Percentiles rank a stretch among this genome's conserved stretches.
phyloP scores from a whole-genome alignment of 495 filamentous ascomycete species.

The Podospora conica region DNA sequence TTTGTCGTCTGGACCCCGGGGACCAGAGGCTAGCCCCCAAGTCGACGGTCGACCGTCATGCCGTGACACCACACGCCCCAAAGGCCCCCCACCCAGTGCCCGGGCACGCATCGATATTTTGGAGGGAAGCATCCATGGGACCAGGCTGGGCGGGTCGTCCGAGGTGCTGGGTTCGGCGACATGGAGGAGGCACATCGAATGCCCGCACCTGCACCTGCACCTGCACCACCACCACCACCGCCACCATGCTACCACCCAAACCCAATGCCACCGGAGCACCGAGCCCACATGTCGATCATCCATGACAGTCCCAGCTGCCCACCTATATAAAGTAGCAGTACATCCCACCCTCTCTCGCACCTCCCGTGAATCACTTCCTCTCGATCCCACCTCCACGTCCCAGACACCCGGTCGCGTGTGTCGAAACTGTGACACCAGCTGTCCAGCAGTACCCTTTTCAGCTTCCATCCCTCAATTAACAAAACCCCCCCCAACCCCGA shows the following conservation, averaged over 20 bases:
- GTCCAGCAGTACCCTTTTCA: no score
- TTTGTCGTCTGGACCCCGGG: background rate
- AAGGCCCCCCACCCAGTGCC: background rate
- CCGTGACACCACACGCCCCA: background rate
- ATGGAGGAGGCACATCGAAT: background rate
- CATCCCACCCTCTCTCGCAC: background rate
- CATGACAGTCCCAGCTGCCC: background rate
- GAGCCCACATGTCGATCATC: background rate
- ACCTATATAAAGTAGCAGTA: background rate
- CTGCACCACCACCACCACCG: background rate
- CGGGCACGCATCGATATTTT: background rate
- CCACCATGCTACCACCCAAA: no score
- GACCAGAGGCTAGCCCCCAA: background rate
- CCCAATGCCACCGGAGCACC: background rate
- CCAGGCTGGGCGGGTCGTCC: background rate
- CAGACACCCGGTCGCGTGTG: background rate
- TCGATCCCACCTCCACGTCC: background rate
- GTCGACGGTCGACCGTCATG: background rate
- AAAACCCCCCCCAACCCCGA: background rate
- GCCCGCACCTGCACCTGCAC: background rate
- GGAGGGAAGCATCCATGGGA: background rate
- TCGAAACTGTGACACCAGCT: background rate
- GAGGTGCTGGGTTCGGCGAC: background rate
- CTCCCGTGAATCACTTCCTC: background rate
- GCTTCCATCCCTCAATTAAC: background rate